These are phyloP conservation scores for Fusarium robinianum DNA, from an alignment of 2,329 filamentous ascomycete genomes.

Conservation along the genomic window DNA sequence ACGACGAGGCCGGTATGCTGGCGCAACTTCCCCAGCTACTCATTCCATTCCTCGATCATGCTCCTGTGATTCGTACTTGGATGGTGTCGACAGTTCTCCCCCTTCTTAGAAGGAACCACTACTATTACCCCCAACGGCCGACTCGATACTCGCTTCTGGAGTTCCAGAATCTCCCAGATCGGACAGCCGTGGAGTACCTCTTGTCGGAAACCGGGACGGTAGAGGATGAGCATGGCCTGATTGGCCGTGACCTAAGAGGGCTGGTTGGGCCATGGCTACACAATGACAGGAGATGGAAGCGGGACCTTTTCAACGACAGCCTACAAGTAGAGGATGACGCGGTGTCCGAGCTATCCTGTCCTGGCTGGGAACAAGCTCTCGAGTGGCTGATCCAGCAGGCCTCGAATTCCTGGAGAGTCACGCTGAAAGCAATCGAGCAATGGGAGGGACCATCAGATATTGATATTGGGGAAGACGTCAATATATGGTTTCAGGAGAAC, in stretches of 20 bases:
- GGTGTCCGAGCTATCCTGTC: slow-evolving; percentile 46
- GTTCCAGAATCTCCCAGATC: slow-evolving; percentile 66
- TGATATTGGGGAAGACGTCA: slow-evolving; percentile 65
- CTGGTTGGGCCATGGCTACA: slow-evolving; percentile 76
- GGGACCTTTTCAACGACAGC: slow-evolving; percentile 10
- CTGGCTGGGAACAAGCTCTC: slow-evolving; percentile 71
- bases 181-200: slow-evolving; percentile 62
- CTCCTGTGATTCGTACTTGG: slow-evolving; percentile 67
- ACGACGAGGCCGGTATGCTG: slow-evolving; percentile 73
- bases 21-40: slow-evolving; percentile 69
- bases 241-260: slow-evolving; percentile 69
- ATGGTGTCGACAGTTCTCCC: slow-evolving; percentile 71
- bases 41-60: slow-evolving; percentile 67
- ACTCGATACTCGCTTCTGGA: slow-evolving; percentile 59
- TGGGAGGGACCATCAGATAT: slow-evolving; percentile 76
- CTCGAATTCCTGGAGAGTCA: slow-evolving; percentile 62
- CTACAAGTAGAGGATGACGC: slow-evolving; percentile 32
- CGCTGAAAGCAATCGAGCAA: slow-evolving; percentile 66
- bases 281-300: slow-evolving; percentile 61
- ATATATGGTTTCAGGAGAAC: slow-evolving; percentile 62
- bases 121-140: slow-evolving; percentile 65
- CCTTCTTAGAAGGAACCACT: slow-evolving; percentile 68
- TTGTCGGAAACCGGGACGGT: slow-evolving; percentile 58
- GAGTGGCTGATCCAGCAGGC: slow-evolving; percentile 69
- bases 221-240: slow-evolving; percentile 45